Evolutionary conservation across 2,329 filamentous ascomycete genomes (phyloP).

Genomic region (Fusarium sp.): DNA sequence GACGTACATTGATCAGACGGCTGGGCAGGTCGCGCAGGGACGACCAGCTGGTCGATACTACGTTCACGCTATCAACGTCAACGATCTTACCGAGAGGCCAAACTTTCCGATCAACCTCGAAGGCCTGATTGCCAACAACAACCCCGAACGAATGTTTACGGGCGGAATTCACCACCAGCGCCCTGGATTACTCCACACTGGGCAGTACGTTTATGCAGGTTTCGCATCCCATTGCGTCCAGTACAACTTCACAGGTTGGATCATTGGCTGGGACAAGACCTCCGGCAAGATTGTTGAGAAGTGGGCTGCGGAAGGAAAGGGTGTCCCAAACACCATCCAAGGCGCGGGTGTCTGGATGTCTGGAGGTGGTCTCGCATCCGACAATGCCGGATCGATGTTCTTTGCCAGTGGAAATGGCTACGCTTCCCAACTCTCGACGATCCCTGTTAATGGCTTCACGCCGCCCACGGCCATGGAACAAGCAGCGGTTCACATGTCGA

Average conservation of each 20-base stretch:
- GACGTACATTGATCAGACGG: conserved; percentile 53
- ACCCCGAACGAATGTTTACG: conserved; percentile 60
- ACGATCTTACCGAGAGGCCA: conserved; percentile 51
- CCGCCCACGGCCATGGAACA: conserved; percentile 58
- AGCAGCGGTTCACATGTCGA: conserved; percentile 58
- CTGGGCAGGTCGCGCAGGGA: conserved; percentile 48
- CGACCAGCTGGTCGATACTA: conserved; percentile 51
- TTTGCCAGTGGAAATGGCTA: conserved; percentile 56
- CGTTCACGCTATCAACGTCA: conserved; percentile 54
- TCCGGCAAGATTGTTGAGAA: conserved; percentile 52
- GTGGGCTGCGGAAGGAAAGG: conserved; percentile 57
- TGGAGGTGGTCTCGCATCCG: conserved; percentile 54
- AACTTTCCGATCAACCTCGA: conserved; percentile 63
- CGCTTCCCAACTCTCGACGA: conserved; percentile 53
- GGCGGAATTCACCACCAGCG: conserved; percentile 66
- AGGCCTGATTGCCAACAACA: conserved; percentile 59
- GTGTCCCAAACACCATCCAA: conserved; percentile 51
- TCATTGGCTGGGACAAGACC: conserved; percentile 62
- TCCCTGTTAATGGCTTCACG: conserved; percentile 53
- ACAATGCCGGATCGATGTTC: conserved; percentile 55
- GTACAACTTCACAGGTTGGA: conserved; percentile 67
- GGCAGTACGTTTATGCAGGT: conserved; percentile 62
- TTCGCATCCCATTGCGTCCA: conserved; percentile 68
- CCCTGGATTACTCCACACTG: conserved; percentile 59
- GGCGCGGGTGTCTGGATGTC: conserved; percentile 61